These are phyloP conservation scores for Beauveria sp. DNA, from an alignment of 2,329 filamentous ascomycete genomes.

Conservation along the genomic window DNA sequence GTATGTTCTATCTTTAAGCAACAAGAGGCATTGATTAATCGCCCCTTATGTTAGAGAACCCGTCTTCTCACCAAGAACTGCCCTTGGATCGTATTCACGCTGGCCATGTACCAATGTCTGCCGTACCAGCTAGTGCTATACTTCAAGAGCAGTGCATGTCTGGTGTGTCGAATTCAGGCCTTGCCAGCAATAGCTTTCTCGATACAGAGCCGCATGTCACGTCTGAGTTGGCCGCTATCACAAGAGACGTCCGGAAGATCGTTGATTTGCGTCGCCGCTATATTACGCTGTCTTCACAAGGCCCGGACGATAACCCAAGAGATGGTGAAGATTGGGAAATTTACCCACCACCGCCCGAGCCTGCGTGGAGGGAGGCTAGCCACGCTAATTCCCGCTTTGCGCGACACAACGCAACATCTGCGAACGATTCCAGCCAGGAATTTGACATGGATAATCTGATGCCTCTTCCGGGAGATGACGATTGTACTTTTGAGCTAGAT, in stretches of 20 bases:
- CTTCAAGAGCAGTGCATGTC: slow-evolving; percentile 17
- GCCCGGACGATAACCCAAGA: slow-evolving; percentile 77
- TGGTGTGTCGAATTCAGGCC: slow-evolving; percentile 48
- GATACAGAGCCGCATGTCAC: slow-evolving; percentile 73
- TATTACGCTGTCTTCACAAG: slow-evolving; percentile 75
- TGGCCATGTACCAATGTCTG: neutral
- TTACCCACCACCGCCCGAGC: slow-evolving; percentile 86
- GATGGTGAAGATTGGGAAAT: slow-evolving; percentile 78
- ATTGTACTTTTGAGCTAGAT: slow-evolving; percentile 73
- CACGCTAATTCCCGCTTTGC: slow-evolving; percentile 30
- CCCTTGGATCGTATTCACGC: neutral
- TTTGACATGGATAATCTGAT: slow-evolving; percentile 74
- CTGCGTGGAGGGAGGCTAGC: slow-evolving; percentile 59
- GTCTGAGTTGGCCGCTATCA: slow-evolving; percentile 77
- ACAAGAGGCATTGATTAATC: slow-evolving; percentile 31
- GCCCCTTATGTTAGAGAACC: neutral
- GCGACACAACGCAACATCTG: slow-evolving; percentile 66
- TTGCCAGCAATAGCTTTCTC: slow-evolving; percentile 59
- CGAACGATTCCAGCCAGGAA: slow-evolving; percentile 84
- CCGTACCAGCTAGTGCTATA: neutral
- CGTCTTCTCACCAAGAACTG: neutral
- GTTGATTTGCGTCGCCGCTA: slow-evolving; percentile 84
- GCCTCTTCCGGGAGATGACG: slow-evolving; percentile 63
- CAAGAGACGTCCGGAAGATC: slow-evolving; percentile 84
- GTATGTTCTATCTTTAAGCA: slow-evolving; percentile 15